These are phyloP conservation scores for Phytopythium delawarense DNA, from an alignment of 352 stramenopile genomes.

Conservation along the genomic window DNA sequence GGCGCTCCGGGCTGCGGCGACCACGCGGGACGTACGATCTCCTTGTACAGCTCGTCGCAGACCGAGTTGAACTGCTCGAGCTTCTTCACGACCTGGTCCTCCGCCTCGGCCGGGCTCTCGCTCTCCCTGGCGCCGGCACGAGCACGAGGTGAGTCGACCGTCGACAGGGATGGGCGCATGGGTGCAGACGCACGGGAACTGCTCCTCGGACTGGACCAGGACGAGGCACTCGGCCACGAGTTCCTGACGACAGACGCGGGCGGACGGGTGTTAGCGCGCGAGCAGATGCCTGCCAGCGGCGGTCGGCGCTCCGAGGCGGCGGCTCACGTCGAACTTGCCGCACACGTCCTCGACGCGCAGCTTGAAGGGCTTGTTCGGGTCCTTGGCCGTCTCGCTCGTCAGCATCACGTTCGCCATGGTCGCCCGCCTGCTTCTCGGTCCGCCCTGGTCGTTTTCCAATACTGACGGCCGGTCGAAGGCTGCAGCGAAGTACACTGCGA, in stretches of 20 bases:
- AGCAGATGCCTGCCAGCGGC: no score
- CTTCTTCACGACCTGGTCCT: conserved; percentile 83
- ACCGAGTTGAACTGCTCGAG: conserved; percentile 88
- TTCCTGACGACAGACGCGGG: conserved; percentile 24
- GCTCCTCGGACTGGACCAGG: conserved; percentile 75
- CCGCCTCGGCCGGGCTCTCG: conserved; percentile 29
- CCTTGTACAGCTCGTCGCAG: conserved; percentile 86
- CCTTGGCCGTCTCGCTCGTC: conserved; percentile 83
- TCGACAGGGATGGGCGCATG: not conserved
- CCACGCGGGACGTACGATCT: conserved; percentile 51
- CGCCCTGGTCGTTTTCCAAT: conserved; percentile 3
- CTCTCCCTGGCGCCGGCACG: conserved; percentile 19
- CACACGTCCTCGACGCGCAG: conserved; percentile 83
- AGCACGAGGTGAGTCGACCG: not conserved
- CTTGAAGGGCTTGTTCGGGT: conserved; percentile 87
- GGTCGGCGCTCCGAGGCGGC: not conserved
- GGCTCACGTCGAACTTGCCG: conserved; percentile 72
- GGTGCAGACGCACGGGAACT: conserved; percentile 44
- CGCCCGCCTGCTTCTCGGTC: not conserved
- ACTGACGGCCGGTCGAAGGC: no score
- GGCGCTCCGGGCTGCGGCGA: no score
- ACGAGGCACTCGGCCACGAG: conserved; percentile 72
- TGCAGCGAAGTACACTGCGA: no score
- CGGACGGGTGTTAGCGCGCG: not conserved
- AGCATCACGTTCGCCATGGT: conserved; percentile 86